Base-by-base conservation (phyloP, 345 rosid species). In the Sapria himalayana region DNA sequence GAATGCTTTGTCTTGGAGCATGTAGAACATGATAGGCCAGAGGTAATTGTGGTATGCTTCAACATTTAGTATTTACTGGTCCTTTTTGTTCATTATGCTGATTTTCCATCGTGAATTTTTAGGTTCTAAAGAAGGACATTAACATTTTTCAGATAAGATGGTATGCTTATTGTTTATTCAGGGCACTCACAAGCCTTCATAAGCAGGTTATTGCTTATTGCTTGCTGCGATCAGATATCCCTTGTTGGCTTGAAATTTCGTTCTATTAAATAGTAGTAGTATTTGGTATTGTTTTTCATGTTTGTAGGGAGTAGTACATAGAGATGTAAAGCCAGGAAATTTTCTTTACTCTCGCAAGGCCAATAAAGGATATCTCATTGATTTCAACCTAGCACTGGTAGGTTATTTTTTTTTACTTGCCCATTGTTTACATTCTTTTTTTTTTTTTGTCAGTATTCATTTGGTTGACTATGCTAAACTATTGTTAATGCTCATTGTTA, bases 251-350 rank as follows among this genome's bases (percentile, higher is more conserved):
- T 25, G 18, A 43, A 21, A n/a, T n/a, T n/a, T n/a, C n/a, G n/a
- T n/a, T n/a, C n/a, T n/a, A n/a, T n/a, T n/a, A n/a, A n/a, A n/a
- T n/a, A n/a, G n/a, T n/a, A n/a, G n/a, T n/a, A n/a, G n/a, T n/a
- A n/a, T n/a, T n/a, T n/a, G n/a, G n/a, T n/a, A n/a, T n/a, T 29
- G 22, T 2, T 59, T 52, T 22, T 41, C 40, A 22, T 37, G 17
- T 42, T 22, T 45, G 35, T 64, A 89, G 98, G 92, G 86, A 41
- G 45, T 73, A 59, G 86, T 77, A 62, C 98, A 89, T 19, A 79
- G 92, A 56, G 98, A 89, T 70, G 86, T 89, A 27, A 89, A 89
- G 47, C 98, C 98, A 41, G 98, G 93, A 39, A 82, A 89, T 64
- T 89, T 89, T 60, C 93, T 89, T 25, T 89, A 78, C 66, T 74